These are phyloP conservation scores for Allium sativum DNA, from an alignment of 106 monocot species.

Conservation along the genomic window DNA sequence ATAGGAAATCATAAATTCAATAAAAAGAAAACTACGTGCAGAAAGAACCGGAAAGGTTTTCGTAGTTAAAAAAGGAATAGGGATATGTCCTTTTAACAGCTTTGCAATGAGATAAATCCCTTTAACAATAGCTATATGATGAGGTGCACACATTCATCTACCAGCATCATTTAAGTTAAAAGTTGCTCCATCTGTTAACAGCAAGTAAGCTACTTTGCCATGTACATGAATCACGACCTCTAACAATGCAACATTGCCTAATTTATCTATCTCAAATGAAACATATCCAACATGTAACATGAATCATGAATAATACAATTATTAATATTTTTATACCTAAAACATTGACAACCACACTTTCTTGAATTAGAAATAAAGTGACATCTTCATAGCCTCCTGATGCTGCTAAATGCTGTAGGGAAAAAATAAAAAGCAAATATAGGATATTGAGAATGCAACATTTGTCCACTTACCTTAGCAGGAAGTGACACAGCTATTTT, in stretches of 20 bases:
- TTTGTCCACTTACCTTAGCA: conserved; percentile 76
- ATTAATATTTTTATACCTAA: conserved; percentile 29
- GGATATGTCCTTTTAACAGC: too few species aligned
- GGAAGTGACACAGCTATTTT: conserved; percentile 80
- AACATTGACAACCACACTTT: conserved; percentile 53
- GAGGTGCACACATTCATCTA: conserved; percentile 59
- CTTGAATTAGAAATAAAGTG: conserved; percentile 50
- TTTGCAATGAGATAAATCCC: conserved; percentile 73
- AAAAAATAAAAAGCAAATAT: conserved; percentile 4
- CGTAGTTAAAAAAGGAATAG: too few species aligned
- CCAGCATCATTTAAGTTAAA: conserved; percentile 54
- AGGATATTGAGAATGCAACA: too few species aligned
- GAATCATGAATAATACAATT: too few species aligned
- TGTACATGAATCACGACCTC: conserved; percentile 72
- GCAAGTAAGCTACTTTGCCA: conserved; percentile 53
- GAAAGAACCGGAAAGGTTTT: too few species aligned
- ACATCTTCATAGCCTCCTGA: conserved; percentile 60
- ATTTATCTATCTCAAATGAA: conserved; percentile 46
- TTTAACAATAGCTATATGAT: conserved; percentile 80
- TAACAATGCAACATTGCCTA: conserved; percentile 75
- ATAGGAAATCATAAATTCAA: too few species aligned
- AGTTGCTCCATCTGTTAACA: conserved; percentile 45
- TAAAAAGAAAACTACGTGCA: too few species aligned
- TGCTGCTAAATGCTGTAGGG: conserved; percentile 74
- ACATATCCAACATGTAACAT: background rate